phyloP scores from a whole-genome alignment of 2,329 filamentous ascomycete species.

The Talaromyces islandicus region DNA sequence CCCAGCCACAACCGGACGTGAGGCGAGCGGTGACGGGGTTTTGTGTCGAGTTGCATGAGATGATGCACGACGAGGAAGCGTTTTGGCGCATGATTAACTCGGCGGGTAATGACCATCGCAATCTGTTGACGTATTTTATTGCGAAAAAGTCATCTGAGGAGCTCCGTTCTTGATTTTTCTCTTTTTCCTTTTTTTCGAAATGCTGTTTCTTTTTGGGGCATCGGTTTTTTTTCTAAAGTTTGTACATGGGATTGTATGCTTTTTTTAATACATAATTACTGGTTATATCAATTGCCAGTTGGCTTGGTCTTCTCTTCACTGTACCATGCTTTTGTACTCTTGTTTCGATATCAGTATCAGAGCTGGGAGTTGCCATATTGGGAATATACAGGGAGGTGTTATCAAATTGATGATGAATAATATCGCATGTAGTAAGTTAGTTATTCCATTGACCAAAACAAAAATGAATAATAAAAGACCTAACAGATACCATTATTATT shows the following conservation, averaged over 20 bases:
- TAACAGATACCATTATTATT: no score
- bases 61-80: conserved; percentile 19
- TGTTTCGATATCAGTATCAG: no score
- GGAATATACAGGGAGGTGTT: background rate
- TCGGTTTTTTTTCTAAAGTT: background rate
- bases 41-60: conserved; percentile 19
- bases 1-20: conserved; percentile 30
- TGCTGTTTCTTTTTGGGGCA: background rate
- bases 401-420: background rate
- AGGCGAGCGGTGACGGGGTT: conserved; percentile 32
- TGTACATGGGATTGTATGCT: background rate
- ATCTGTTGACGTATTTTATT: conserved; percentile 24
- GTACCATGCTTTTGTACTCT: background rate
- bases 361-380: background rate
- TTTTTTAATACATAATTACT: background rate
- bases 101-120: conserved; percentile 17
- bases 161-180: background rate
- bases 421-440: background rate
- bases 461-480: no score
- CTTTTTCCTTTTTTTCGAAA: background rate
- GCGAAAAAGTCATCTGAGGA: conserved; percentile 11
- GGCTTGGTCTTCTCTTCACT: background rate
- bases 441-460: background rate
- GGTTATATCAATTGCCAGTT: background rate
- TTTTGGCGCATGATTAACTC: conserved; percentile 20